Evolutionary conservation across 2,329 filamentous ascomycete genomes (phyloP), one percentile per base, ranked within the genome.

Genomic region (Ceratocystis diversiconidia): DNA sequence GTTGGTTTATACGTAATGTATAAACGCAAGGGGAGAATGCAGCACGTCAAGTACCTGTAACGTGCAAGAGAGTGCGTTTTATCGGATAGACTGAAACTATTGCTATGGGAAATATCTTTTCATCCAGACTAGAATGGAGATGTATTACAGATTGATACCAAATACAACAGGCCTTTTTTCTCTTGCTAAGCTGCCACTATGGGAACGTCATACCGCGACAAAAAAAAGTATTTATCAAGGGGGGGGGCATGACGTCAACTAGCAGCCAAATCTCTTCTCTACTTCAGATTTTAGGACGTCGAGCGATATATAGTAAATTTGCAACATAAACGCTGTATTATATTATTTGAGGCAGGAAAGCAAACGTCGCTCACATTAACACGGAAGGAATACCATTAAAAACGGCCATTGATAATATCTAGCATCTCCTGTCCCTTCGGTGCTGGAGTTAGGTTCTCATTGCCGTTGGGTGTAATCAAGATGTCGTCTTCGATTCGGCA

Each of bases 401-500:
- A n/a, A 52, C 68, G 71, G 5, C 74, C 74, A 64, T 80, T 82
- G 63, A 87, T 82, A 61, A 88, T 78, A 68, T 79, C 79, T 72
- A 91, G 76, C 70, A 91, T 76, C 72, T 90, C 85, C 63, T 87
- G 80, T 1, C 84, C 83, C 77, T 95, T 95, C 0, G 89, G 88
- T 36, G 88, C 88, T 1, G 82, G 81, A 1, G 91, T 95, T 73
- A 97, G 72, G 72, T 95, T 95, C 75, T 96, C 91, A 71, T 85
- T 85, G 0, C 92, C 91, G 28, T 82, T 78, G 68, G 87, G 79
- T 1, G 88, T 94, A 61, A 97, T 85, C 25, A 94, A 79, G 48
- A 97, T 82, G 73, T 92, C 89, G 72, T 97, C 91, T 76, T 99
- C 94, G 68, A 97, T 95, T 60, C 94, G 83, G 30, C 96, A 90